These are phyloP conservation scores for Salvia miltiorrhiza DNA, from an alignment of 257 asterid species.

Conservation along the genomic window DNA sequence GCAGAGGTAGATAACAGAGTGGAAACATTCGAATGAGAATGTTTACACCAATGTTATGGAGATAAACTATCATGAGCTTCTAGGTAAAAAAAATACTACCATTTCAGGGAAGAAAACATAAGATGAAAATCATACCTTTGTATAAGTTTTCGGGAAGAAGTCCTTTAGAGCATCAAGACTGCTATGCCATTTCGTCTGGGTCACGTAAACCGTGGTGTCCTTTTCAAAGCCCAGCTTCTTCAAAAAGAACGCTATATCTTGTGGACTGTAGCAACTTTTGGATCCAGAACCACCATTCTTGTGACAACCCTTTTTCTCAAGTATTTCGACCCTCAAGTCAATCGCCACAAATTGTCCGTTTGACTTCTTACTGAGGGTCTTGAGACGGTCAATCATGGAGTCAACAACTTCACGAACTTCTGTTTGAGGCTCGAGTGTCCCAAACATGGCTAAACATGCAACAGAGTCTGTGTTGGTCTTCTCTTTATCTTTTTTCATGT, in stretches of 20 bases:
- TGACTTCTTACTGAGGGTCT: slow-evolving; percentile 66
- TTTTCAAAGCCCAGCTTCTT: slow-evolving; percentile 70
- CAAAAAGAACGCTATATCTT: slow-evolving; percentile 65
- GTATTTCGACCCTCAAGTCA: slow-evolving; percentile 79
- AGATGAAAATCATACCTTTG: slow-evolving; percentile 49
- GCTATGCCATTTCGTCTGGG: slow-evolving; percentile 83
- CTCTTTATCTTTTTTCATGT: slow-evolving; percentile 75
- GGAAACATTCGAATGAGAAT: too few species aligned
- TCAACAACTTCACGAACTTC: slow-evolving; percentile 84
- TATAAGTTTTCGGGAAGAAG: slow-evolving; percentile 72
- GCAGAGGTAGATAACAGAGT: too few species aligned
- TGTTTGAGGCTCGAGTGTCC: slow-evolving; percentile 66
- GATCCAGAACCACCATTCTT: slow-evolving; percentile 47
- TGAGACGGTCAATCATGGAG: slow-evolving; percentile 76
- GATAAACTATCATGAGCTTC: background rate
- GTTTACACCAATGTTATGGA: background rate
- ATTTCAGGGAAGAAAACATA: background rate
- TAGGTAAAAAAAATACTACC: background rate
- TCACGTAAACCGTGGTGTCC: slow-evolving; percentile 73
- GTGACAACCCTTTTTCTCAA: slow-evolving; percentile 87
- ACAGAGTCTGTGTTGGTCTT: slow-evolving; percentile 50
- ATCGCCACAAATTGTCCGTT: slow-evolving; percentile 85
- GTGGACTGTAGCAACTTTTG: slow-evolving; percentile 77
- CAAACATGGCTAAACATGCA: slow-evolving; percentile 96
- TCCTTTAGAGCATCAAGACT: slow-evolving; percentile 72